Base-by-base conservation (phyloP, 352 stramenopile genomes). In the Phytopythium boreale region DNA sequence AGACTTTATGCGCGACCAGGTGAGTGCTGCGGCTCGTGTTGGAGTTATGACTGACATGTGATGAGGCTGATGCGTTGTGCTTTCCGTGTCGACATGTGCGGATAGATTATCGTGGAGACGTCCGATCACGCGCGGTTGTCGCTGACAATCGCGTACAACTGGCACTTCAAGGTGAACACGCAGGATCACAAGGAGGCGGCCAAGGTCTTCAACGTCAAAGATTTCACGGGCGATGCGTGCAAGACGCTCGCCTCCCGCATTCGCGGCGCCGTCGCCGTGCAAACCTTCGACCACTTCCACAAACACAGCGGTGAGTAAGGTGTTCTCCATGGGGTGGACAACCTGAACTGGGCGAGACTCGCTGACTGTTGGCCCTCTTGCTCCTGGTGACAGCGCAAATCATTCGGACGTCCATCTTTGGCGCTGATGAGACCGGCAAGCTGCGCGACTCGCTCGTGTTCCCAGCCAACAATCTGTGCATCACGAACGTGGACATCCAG, bases 401-500 rank as follows among this genome's bases (percentile, higher is more conserved):
- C 71, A 93, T 93, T 41, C 82, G 84, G 34, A 81, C 77, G 19
- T 86, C 84, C 62, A 91, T 93, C 65, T 93, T 93, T 56, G 84
- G 84, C 0, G 61, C 81, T 8, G 83, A 93, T 36, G 76, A 78
- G 37, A 69, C 67, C 34, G 75, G 77, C 31, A 86, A 89, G 58
- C 55, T 91, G 37, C 80, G 80, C 4, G 39, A 66, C n/a, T 68
- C 81, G 20, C 60, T 93, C 43, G 56, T 84, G 27, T 93, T 93
- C 63, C 76, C 82, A 2, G 78, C 82, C 37, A 93, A 93, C 67
- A 87, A 88, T 29, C 68, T 93, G 14, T 87, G 77, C 59, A 85
- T 93, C 70, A 93, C 84, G 0, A 93, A 93, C 67, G 83, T 93
- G 11, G 84, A 93, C 55, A 86, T 93, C 41, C 84, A 93, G 47